Evolutionary conservation across 768 basidiomycete species (phyloP).

Genomic region (Lentinula detonsa): DNA sequence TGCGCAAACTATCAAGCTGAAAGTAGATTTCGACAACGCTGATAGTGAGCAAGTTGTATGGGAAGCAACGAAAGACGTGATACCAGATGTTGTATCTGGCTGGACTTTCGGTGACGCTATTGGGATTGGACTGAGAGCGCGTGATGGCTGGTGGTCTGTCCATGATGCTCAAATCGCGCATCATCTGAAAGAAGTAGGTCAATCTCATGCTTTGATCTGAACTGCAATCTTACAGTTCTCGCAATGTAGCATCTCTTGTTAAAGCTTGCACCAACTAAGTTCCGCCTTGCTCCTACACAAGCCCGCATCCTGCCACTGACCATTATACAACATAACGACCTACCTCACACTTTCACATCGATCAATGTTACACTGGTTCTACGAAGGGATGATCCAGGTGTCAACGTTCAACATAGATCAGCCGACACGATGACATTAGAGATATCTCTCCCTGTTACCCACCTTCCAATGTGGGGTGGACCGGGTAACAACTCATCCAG

Average conservation of each 20-base stretch:
- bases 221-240: neutral
- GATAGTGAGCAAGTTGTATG: constrained; percentile 37
- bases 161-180: constrained; percentile 14
- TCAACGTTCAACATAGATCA: constrained; percentile 4
- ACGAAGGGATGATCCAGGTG: neutral
- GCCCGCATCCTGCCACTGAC: constrained; percentile 52
- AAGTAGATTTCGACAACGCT: constrained; percentile 31
- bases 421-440: constrained; percentile 4
- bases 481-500: constrained; percentile 1
- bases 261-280: constrained; percentile 16
- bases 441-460: constrained; percentile 35
- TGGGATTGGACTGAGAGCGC: constrained; percentile 56
- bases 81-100: constrained; percentile 70
- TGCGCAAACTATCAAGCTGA: constrained; percentile 48
- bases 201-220: neutral
- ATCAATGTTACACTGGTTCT: constrained; percentile 30
- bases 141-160: constrained; percentile 52
- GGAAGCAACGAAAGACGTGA: constrained; percentile 46
- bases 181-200: neutral
- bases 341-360: constrained; percentile 25
- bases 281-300: constrained; percentile 55
- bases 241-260: constrained; percentile 23
- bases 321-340: constrained; percentile 40
- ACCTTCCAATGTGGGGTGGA: constrained; percentile 36
- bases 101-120: constrained; percentile 67